Evolutionary conservation across 306 rosid genomes (phyloP).

Genomic region (Cucumis hystrix): DNA sequence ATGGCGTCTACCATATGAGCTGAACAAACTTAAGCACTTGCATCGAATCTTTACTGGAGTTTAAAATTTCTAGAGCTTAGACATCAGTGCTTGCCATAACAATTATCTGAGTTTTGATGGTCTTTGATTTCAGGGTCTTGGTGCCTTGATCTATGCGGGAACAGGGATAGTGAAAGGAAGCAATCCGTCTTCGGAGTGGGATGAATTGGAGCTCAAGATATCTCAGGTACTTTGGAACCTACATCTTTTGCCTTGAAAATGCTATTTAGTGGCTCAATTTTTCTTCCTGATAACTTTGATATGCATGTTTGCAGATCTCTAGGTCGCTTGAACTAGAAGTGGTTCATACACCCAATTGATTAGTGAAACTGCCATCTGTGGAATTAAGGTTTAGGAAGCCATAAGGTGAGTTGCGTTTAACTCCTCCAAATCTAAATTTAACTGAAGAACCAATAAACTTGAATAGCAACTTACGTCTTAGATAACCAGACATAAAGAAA

Average conservation of each 20-base stretch:
- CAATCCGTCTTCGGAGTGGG: constrained; percentile 74
- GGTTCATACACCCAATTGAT: constrained; percentile 2
- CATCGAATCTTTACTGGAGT: background rate
- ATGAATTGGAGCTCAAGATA: constrained; percentile 84
- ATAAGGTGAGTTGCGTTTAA: background rate
- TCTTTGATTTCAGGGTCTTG: constrained; percentile 38
- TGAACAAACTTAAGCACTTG: background rate
- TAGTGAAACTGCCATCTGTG: background rate
- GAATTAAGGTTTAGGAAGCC: background rate
- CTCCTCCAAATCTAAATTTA: background rate
- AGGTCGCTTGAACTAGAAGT: constrained; percentile 69
- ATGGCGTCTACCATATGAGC: background rate
- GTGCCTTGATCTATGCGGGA: constrained; percentile 85
- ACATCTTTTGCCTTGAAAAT: background rate
- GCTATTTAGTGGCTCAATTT: background rate
- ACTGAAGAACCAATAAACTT: background rate
- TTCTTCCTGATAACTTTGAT: background rate
- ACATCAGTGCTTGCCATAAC: background rate
- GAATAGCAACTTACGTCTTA: background rate
- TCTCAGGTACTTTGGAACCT: constrained; percentile 48
- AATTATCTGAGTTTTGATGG: background rate
- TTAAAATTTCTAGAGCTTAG: background rate
- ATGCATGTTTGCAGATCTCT: constrained; percentile 38
- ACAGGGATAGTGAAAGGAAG: constrained; percentile 96
- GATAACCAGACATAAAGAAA: background rate